A percentile compares a stretch with the other conserved stretches of the same genome.
These are phyloP conservation scores for Pestalotiopsis sp. DNA, from an alignment of 2,329 filamentous ascomycete species.

Conservation along the genomic window DNA sequence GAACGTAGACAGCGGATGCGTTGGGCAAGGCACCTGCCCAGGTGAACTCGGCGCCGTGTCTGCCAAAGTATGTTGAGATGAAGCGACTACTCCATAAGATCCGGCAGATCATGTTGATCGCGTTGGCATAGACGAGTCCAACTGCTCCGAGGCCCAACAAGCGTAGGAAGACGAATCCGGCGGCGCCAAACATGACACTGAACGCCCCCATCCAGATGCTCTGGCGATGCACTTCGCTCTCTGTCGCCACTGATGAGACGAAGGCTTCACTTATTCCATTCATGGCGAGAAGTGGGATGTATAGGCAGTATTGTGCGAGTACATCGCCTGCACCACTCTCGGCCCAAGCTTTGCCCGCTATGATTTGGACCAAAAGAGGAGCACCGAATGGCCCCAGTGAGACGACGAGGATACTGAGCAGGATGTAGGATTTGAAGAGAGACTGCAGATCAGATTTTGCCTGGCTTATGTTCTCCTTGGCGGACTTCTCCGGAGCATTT, in stretches of 20 bases:
- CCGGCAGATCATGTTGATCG: constrained; percentile 84
- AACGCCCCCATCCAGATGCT: constrained; percentile 84
- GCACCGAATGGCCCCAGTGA: constrained; percentile 76
- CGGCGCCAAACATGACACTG: constrained; percentile 72
- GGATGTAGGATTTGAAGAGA: constrained; percentile 72
- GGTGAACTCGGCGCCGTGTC: constrained; percentile 43
- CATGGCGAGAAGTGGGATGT: constrained; percentile 87
- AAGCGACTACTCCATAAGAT: constrained; percentile 81
- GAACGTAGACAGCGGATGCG: constrained; percentile 43
- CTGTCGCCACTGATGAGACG: constrained; percentile 81
- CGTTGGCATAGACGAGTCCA: constrained; percentile 85
- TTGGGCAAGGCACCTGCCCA: constrained; percentile 46
- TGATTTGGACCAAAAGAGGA: constrained; percentile 70
- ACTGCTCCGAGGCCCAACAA: constrained; percentile 71
- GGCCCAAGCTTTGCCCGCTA: constrained; percentile 80
- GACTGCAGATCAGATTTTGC: constrained; percentile 58
- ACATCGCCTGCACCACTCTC: constrained; percentile 72
- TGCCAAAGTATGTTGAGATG: constrained; percentile 65
- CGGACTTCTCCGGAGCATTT: constrained; percentile 14
- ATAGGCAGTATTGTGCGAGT: constrained; percentile 83
- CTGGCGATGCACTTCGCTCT: constrained; percentile 75
- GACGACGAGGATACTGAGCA: constrained; percentile 71
- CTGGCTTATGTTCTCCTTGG: constrained; percentile 36
- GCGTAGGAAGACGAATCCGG: constrained; percentile 76
- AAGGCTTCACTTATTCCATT: constrained; percentile 95